Evolutionary conservation across 1,284 basidiomycete genomes (phyloP).

Genomic region (Chalciporus piperatoides): DNA sequence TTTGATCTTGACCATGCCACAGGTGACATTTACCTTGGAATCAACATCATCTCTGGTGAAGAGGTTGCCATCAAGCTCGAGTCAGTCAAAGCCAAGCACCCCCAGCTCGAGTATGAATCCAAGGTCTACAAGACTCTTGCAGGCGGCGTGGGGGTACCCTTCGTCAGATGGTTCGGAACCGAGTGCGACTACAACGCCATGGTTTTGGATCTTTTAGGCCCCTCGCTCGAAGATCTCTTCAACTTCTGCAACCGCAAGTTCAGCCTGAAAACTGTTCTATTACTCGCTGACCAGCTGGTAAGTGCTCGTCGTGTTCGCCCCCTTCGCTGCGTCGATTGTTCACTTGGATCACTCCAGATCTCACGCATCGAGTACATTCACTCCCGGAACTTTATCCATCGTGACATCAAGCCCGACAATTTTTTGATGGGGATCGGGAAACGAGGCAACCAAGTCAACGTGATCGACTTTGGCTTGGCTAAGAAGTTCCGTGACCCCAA

Average conservation of each 20-base stretch:
- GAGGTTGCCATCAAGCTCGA: constrained; percentile 99
- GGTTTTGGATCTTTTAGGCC: constrained; percentile 97
- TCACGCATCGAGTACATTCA: constrained; percentile 99
- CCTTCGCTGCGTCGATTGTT: neutral
- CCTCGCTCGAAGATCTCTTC: constrained; percentile 98
- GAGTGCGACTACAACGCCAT: constrained; percentile 99
- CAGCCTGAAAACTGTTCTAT: constrained; percentile 93
- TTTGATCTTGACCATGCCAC: neutral
- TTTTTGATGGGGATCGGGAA: constrained; percentile 99
- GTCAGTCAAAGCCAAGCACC: constrained; percentile 99
- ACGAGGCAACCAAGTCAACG: constrained; percentile 98
- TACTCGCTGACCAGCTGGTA: constrained; percentile 96
- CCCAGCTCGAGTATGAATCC: constrained; percentile 99
- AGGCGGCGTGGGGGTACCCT: constrained; percentile 97
- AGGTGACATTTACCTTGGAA: constrained; percentile 99
- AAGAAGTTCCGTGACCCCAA: constrained; percentile 99
- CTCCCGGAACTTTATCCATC: constrained; percentile 99
- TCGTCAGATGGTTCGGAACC: constrained; percentile 97
- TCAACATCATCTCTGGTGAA: constrained; percentile 99
- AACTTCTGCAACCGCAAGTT: constrained; percentile 99
- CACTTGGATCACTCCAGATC: constrained; percentile 56
- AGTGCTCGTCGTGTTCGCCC: constrained; percentile 26
- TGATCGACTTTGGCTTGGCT: constrained; percentile 98
- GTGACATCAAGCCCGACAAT: constrained; percentile 99
- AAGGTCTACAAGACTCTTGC: constrained; percentile 98